phyloP scores from a whole-genome alignment of 2,329 filamentous ascomycete genomes.

The Fusarium siculi region DNA sequence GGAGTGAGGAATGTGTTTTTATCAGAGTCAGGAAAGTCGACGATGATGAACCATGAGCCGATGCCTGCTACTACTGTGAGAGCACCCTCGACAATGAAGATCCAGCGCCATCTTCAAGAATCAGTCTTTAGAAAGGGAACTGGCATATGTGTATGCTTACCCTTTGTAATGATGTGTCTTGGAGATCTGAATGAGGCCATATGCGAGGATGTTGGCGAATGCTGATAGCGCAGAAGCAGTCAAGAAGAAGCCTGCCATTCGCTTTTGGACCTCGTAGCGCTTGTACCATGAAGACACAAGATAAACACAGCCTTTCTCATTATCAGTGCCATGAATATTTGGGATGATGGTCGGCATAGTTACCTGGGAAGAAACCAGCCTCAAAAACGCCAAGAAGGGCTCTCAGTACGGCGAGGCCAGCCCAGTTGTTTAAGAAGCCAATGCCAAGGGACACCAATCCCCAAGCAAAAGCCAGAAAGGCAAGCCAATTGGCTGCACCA shows the following conservation, averaged over 20 bases:
- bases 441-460: slow-evolving; percentile 25
- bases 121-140: too few species aligned
- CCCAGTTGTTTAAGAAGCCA: slow-evolving; percentile 22
- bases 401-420: slow-evolving; percentile 13
- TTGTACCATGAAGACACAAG: slow-evolving; percentile 28
- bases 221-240: slow-evolving; percentile 14
- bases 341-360: too few species aligned
- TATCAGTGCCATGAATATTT: too few species aligned
- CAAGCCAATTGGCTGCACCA: slow-evolving; percentile 30
- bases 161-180: slow-evolving; percentile 25
- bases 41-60: slow-evolving; percentile 33
- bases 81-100: slow-evolving; percentile 31
- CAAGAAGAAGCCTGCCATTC: slow-evolving; percentile 26
- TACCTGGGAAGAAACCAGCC: slow-evolving; percentile 30
- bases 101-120: slow-evolving; percentile 17
- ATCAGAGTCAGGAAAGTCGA: slow-evolving; percentile 30
- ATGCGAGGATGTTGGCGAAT: slow-evolving; percentile 30
- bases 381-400: slow-evolving; percentile 25
- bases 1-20: slow-evolving; percentile 23
- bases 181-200: slow-evolving; percentile 22
- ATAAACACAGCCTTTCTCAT: slow-evolving; percentile 14
- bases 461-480: slow-evolving; percentile 20
- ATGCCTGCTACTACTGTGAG: slow-evolving; percentile 24
- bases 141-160: not conserved
- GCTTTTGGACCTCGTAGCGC: slow-evolving; percentile 27